Base-by-base conservation (phyloP, 2,329 filamentous ascomycete species). In the Hypoxylon sp. region DNA sequence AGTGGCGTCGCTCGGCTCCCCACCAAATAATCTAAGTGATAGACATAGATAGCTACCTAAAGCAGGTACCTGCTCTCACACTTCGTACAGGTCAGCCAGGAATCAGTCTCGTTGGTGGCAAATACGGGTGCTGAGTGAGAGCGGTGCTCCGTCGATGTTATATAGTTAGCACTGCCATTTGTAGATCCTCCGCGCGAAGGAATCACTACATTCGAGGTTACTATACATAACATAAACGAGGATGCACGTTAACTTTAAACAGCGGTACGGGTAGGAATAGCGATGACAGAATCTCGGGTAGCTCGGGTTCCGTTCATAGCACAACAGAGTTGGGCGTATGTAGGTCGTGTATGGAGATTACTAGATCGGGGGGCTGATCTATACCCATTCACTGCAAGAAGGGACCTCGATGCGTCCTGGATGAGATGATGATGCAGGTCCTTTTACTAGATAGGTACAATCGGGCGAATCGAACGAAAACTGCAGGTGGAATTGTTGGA, bases 331-430 rank as follows among this genome's bases (percentile, higher is more conserved):
- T 58, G 46, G 50, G 32, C 34, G 32, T 28, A 52, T 65, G 45
- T 49, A 57, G 36, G 57, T 49, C 36, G 17, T 48, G 48, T 52
- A 21, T 49, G 56, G 55, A 46, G 41, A 43, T 63, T 67, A 62
- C 60, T 57, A 57, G 34, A 69, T 69, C 19, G 36, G 64, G 62
- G 64, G 30, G 63, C 32, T 60, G 64, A 67, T 67, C 60, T 10
- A 52, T 61, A 52, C 57, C 41, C 58, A n/a, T 43, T 57, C 45
- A 25, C 67, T 70, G 67, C 67, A 67, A 65, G 61, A 70, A 70
- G 67, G 67, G 67, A 67, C 57, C 48, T 51, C 36, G 23, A 49
- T n/a, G 19, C 30, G 14, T 36, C 21, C 23, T 48, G 34, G 34
- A 50, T 48, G 48, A 64, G 65, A 43, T 49, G 46, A 61, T 60